These are phyloP conservation scores for Nothophoma quercina DNA, from an alignment of 2,329 filamentous ascomycete species.

Conservation along the genomic window DNA sequence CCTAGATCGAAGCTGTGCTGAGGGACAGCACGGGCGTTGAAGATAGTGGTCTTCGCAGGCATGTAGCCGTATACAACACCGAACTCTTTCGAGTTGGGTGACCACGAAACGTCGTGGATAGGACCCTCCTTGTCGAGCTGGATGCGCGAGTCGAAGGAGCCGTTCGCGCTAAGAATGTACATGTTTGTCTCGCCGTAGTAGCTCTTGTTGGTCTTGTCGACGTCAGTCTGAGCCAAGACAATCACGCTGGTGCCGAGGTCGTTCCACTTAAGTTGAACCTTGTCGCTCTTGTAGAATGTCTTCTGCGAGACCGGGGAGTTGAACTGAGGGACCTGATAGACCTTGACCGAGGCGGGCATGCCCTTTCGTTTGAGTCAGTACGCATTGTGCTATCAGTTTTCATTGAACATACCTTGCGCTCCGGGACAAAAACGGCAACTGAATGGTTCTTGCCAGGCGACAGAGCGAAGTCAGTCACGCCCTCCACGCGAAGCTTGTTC, in stretches of 20 bases:
- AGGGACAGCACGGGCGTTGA: conserved; percentile 85
- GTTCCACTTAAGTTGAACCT: conserved; percentile 99
- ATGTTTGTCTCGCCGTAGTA: conserved; percentile 99
- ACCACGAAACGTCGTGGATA: conserved; percentile 98
- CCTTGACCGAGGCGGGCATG: conserved; percentile 90
- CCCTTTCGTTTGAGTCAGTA: conserved; percentile 63
- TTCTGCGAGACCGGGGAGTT: conserved; percentile 86
- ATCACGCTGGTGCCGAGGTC: conserved; percentile 87
- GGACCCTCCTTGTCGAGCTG: conserved; percentile 95
- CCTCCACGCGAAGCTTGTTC: conserved; percentile 95
- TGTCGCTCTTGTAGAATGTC: conserved; percentile 99
- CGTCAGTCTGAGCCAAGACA: conserved; percentile 95
- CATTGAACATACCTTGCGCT: conserved; percentile 81
- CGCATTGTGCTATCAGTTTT: not conserved
- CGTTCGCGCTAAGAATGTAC: conserved; percentile 91
- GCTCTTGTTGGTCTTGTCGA: conserved; percentile 97
- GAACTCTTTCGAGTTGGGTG: conserved; percentile 96
- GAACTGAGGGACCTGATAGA: conserved; percentile 93
- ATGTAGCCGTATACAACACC: conserved; percentile 98
- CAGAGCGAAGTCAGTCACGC: conserved; percentile 86
- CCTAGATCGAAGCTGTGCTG: conserved; percentile 86
- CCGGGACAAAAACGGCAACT: conserved; percentile 92
- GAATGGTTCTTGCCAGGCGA: conserved; percentile 90
- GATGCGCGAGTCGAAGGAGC: conserved; percentile 90
- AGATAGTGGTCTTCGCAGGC: conserved; percentile 99